Evolutionary conservation across 176 grass and related monocot species (phyloP).

Genomic region (Coix lacrymajobi): DNA sequence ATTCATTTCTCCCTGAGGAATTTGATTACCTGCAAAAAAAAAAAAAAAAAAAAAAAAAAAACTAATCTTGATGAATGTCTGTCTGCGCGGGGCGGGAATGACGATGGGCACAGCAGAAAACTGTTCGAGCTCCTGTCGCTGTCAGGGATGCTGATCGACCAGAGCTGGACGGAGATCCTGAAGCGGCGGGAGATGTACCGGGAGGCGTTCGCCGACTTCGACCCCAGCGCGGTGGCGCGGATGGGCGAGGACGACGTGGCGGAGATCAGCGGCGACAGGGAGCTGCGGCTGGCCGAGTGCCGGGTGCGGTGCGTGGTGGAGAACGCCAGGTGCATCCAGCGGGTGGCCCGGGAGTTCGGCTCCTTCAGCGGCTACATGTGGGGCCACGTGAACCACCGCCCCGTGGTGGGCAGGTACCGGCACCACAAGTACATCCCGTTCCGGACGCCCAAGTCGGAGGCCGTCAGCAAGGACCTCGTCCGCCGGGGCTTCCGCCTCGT

Average conservation of each 20-base stretch:
- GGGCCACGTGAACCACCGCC: conserved; percentile 88
- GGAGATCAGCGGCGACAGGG: conserved; percentile 60
- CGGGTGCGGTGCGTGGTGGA: conserved; percentile 79
- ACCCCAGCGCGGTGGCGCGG: conserved; percentile 46
- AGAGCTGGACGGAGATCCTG: conserved; percentile 96
- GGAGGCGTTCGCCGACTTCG: conserved; percentile 69
- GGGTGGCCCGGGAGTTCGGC: conserved; percentile 83
- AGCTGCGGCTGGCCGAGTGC: conserved; percentile 72
- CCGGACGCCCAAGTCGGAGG: conserved; percentile 85
- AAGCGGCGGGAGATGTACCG: conserved; percentile 80
- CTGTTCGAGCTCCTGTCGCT: conserved; percentile 83
- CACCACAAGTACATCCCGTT: conserved; percentile 68
- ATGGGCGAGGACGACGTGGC: conserved; percentile 67
- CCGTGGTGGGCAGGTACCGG: conserved; percentile 67
- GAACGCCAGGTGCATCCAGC: conserved; percentile 86
- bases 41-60: too few relatives aligned
- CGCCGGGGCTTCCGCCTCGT: conserved; percentile 80
- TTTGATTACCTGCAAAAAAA: not conserved
- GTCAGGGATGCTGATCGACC: conserved; percentile 95
- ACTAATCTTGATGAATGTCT: too few relatives aligned
- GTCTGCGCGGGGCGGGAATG: too few relatives aligned
- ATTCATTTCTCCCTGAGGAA: not conserved
- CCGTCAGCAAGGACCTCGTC: conserved; percentile 86
- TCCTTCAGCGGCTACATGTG: conserved; percentile 93
- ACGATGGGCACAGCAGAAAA: conserved; percentile 8